Conservation (phyloP, 495 filamentous ascomycete species). For the Lophiotrema nucula region DNA sequence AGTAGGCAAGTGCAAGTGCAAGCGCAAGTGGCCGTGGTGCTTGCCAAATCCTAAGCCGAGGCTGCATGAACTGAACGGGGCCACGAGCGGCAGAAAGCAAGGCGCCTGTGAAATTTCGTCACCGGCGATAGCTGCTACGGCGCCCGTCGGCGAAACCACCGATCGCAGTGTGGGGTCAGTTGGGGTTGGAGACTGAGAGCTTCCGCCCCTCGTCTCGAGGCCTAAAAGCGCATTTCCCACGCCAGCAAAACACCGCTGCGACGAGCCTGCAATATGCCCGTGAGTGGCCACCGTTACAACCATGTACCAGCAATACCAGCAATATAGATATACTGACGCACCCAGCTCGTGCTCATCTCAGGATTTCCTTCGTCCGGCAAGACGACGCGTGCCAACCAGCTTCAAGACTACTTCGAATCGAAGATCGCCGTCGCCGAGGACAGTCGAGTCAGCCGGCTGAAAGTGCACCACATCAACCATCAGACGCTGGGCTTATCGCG, state of each 20-base stretch:
- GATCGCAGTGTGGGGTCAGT: too few relatives aligned
- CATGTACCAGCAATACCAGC: neutral
- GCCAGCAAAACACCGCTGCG: neutral
- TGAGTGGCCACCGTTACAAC: slow-evolving; percentile 5
- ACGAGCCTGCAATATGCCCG: slow-evolving; percentile 10
- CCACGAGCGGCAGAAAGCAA: neutral
- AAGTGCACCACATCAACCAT: slow-evolving; percentile 69
- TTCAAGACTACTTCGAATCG: slow-evolving; percentile 61
- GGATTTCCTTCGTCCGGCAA: slow-evolving; percentile 94
- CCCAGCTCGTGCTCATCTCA: slow-evolving; percentile 85
- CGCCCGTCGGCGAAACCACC: too few relatives aligned
- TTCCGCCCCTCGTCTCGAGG: neutral
- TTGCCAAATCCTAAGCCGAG: too few relatives aligned
- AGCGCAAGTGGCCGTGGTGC: too few relatives aligned
- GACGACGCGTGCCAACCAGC: slow-evolving; percentile 78
- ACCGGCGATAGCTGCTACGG: too few relatives aligned
- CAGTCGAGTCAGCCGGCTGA: slow-evolving; percentile 53
- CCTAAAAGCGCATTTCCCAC: too few relatives aligned
- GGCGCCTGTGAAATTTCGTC: slow-evolving; percentile 11
- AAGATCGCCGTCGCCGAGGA: slow-evolving; percentile 51
- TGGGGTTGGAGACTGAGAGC: too few relatives aligned
- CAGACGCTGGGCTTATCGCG: slow-evolving; percentile 62
- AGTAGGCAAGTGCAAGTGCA: too few relatives aligned
- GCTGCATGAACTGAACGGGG: neutral
- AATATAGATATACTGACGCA: slow-evolving; percentile 1